Base-by-base conservation (phyloP, 225 moss, liverwort and hornwort genomes). In the Bryoerythrophyllum caledonicum region DNA sequence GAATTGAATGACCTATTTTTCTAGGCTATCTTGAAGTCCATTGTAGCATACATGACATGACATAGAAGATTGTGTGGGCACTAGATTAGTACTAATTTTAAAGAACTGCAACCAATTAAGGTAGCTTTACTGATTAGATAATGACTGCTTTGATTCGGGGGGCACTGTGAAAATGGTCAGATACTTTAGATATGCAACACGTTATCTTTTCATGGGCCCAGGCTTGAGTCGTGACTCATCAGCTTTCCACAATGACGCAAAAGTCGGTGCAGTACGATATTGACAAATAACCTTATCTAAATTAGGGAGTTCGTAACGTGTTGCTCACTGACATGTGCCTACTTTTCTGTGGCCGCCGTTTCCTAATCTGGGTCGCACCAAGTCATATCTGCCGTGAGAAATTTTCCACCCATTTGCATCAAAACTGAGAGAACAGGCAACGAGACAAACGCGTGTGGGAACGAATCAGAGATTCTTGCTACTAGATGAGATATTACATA, bases 181-280 rank as follows among this genome's bases (percentile, higher is more conserved):
- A n/a, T n/a, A n/a, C n/a, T n/a, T n/a, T n/a, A 49, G 48, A 53
- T 2, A 13, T 25, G 7, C 2, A 60, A 27, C 61, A 67, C 68
- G 56, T 21, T 63, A 55, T 27, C 66, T 48, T 56, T 8, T 25
- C 15, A 44, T 67, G 67, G 67, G 76, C 52, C 81, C 72, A 30
- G 13, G 46, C 54, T 7, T 46, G 15, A 46, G 32, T 60, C 46
- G 8, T 72, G 72, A 60, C n/a, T 68, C 82, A 57, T 48, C 13
- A 73, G 62, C 54, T 41, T 30, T 27, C 27, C 34, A 58, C 23
- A 41, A 13, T 1, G 58, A 27, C 65, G 14, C 0, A 30, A 15
- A 63, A 65, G 13, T 11, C 37, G 48, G 61, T 7, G 24, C 15
- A 60, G 8, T 38, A 24, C 53, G 64, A 53, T 10, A 54, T 21